Conservation (phyloP, 225 moss, liverwort and hornwort genomes). For the Thuidium tamariscinum region DNA sequence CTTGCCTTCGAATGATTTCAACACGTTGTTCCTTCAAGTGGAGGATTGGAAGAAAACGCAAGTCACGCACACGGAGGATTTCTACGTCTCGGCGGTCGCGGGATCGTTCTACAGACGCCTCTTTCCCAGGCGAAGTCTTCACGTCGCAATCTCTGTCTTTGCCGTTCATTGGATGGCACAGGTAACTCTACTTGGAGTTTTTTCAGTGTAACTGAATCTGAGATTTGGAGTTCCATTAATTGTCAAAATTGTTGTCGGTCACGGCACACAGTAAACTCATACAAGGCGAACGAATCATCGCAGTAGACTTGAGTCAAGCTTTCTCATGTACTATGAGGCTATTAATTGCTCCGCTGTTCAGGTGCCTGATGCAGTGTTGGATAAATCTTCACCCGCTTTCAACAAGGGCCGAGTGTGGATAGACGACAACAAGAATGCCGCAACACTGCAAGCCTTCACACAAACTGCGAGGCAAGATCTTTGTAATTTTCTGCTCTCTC, state of each 20-base stretch:
- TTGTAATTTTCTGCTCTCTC: background rate
- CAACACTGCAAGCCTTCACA: background rate
- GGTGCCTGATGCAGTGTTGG: background rate
- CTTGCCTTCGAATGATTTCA: conserved; percentile 16
- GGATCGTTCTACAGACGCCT: conserved; percentile 25
- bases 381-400: background rate
- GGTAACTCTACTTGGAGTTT: background rate
- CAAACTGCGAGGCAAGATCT: background rate
- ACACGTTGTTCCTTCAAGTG: conserved; percentile 31
- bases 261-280: too few relatives aligned
- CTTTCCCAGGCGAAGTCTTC: conserved; percentile 14
- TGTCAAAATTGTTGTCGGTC: background rate
- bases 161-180: conserved; percentile 21
- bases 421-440: background rate
- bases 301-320: background rate
- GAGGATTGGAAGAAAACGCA: background rate
- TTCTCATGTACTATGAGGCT: background rate
- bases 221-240: too few relatives aligned
- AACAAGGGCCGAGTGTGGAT: conserved; percentile 27
- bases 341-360: background rate
- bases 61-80: background rate
- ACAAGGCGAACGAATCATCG: background rate
- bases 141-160: conserved; percentile 7
- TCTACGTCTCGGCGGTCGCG: conserved; percentile 12
- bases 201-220: background rate